These are phyloP conservation scores for Paraphoma chrysanthemicola DNA, from an alignment of 2,329 filamentous ascomycete species.

Conservation along the genomic window DNA sequence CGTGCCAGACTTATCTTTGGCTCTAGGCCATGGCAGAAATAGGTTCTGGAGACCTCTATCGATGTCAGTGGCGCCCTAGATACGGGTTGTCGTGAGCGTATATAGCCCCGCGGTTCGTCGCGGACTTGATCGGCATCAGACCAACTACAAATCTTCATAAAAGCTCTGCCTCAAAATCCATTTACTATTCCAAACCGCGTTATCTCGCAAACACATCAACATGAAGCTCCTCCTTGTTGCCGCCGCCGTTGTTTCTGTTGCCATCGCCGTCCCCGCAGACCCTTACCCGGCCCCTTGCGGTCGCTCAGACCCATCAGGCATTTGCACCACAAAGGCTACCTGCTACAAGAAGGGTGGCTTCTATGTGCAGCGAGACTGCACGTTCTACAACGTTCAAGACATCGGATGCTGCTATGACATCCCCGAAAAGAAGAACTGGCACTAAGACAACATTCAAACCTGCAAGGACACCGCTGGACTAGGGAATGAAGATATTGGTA, in stretches of 20 bases:
- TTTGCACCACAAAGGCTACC: constrained; percentile 33
- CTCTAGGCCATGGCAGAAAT: neutral
- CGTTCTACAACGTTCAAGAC: constrained; percentile 38
- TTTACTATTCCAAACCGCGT: neutral
- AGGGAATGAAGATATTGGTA: too few relatives aligned
- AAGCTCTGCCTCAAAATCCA: neutral
- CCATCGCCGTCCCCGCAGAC: constrained; percentile 26
- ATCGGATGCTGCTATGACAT: constrained; percentile 40
- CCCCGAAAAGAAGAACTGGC: constrained; percentile 21
- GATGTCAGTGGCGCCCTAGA: constrained; percentile 14
- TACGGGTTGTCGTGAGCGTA: constrained; percentile 11
- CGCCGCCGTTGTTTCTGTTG: constrained; percentile 22
- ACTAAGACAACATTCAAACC: too few relatives aligned
- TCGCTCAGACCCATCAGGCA: constrained; percentile 33
- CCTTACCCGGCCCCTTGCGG: constrained; percentile 39
- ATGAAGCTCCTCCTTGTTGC: constrained; percentile 23
- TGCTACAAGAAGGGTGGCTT: constrained; percentile 35
- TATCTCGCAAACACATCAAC: neutral
- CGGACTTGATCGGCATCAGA: neutral
- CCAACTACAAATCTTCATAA: neutral
- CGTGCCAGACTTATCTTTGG: constrained; percentile 9
- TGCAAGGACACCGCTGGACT: too few relatives aligned
- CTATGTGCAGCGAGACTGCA: constrained; percentile 39
- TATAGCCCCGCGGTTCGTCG: constrained; percentile 7
- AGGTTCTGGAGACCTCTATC: neutral